phyloP scores from a whole-genome alignment of 768 basidiomycete species.

The Neoboletus magnificus region DNA sequence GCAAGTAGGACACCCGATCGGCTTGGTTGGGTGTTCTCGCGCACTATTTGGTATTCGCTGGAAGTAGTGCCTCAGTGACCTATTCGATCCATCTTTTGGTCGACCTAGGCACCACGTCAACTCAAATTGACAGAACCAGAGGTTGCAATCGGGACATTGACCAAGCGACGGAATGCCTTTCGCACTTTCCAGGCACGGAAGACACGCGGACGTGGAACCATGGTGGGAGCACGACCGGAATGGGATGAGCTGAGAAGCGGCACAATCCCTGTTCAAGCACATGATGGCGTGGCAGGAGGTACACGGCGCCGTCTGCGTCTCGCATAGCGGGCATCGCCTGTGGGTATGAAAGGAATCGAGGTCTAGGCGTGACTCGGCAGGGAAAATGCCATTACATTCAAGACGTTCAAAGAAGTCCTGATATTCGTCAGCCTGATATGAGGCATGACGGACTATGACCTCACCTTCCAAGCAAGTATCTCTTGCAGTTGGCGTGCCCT shows the following conservation, averaged over 20 bases:
- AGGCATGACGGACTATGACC: not conserved
- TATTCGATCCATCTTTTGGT: conserved; percentile 3
- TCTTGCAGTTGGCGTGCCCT: conserved; percentile 2
- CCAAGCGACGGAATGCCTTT: conserved; percentile 5
- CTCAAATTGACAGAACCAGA: conserved; percentile 22
- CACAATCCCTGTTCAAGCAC: conserved; percentile 18
- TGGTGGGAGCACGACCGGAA: conserved; percentile 20
- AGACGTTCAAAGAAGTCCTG: conserved; percentile 20
- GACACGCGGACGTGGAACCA: conserved; percentile 3
- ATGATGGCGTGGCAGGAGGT: conserved; percentile 9
- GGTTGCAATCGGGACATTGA: conserved; percentile 19
- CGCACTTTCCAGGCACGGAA: conserved; percentile 5
- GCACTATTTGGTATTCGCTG: not conserved
- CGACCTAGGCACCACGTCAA: conserved; percentile 24
- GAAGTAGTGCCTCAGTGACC: not conserved
- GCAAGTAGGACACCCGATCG: conserved; percentile 15
- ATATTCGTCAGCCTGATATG: not conserved
- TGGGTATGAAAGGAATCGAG: not conserved
- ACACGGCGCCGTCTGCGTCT: conserved; percentile 4
- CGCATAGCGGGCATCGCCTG: conserved; percentile 15
- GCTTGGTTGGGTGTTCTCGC: conserved; percentile 13
- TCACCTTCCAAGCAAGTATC: conserved; percentile 13
- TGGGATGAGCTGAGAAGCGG: conserved; percentile 13
- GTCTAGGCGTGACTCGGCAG: not conserved
- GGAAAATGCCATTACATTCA: conserved; percentile 2